Evolutionary conservation across 768 basidiomycete genomes (phyloP).

Genomic region (Phlebiopsis flavidoalba): DNA sequence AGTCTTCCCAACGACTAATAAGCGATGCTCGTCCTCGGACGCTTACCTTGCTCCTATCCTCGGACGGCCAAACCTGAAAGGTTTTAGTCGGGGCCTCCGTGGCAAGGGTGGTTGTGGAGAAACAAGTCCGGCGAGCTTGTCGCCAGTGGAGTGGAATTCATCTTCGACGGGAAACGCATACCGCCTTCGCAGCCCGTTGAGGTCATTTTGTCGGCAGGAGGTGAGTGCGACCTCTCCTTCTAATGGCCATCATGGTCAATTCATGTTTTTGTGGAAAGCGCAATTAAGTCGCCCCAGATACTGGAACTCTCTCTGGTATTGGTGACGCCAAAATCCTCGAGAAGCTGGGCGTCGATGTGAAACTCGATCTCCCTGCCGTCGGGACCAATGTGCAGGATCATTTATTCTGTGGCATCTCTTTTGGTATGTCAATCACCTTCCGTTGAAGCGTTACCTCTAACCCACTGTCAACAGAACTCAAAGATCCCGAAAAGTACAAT

Average conservation of each 20-base stretch:
- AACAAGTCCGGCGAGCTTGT: not conserved
- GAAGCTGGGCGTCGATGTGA: conserved; percentile 38
- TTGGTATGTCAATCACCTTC: not conserved
- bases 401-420: not conserved
- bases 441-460: not conserved
- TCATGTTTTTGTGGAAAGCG: not conserved
- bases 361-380: conserved; percentile 69
- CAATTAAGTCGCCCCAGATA: conserved; percentile 6
- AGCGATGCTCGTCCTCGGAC: not conserved
- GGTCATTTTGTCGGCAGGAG: not conserved
- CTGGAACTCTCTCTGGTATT: conserved; percentile 47
- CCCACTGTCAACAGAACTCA: not conserved
- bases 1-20: not conserved
- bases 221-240: not conserved
- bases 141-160: not conserved
- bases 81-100: not conserved
- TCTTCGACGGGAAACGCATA: not conserved
- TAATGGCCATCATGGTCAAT: not conserved
- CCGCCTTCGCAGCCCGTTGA: not conserved
- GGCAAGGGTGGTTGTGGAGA: not conserved
- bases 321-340: conserved; percentile 46
- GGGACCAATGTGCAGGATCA: conserved; percentile 47
- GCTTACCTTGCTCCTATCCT: not conserved
- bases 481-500: not conserved
- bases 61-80: not conserved